These are phyloP conservation scores for Furcasterigmium sp. DNA, from an alignment of 2,329 filamentous ascomycete species.

Conservation along the genomic window DNA sequence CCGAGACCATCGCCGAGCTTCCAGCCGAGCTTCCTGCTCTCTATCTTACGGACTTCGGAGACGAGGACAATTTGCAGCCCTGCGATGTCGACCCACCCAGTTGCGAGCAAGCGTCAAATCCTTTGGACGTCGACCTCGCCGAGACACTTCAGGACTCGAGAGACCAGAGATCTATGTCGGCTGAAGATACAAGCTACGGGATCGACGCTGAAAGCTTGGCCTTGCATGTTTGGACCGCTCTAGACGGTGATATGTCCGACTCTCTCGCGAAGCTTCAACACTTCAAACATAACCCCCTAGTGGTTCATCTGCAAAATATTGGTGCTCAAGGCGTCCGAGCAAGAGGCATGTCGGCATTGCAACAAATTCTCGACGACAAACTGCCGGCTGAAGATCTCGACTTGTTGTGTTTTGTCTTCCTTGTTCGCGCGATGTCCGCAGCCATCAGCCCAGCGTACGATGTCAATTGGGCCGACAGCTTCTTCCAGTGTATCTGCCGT, in stretches of 20 bases:
- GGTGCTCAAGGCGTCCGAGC: constrained; percentile 30
- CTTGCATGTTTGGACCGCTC: constrained; percentile 35
- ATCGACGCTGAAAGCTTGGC: constrained; percentile 34
- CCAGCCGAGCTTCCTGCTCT: constrained; percentile 31
- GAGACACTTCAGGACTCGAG: neutral
- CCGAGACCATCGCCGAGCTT: constrained; percentile 33
- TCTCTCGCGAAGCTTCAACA: constrained; percentile 37
- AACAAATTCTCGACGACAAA: constrained; percentile 23
- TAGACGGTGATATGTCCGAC: constrained; percentile 38
- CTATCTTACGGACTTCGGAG: too few species aligned
- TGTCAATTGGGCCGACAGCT: too few species aligned
- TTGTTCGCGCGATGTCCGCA: too few species aligned
- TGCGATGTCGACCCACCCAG: too few species aligned
- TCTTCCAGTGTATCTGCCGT: too few species aligned
- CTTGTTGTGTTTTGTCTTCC: constrained; percentile 39
- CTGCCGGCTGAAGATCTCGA: constrained; percentile 32
- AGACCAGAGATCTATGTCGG: constrained; percentile 6
- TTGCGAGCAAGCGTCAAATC: too few species aligned
- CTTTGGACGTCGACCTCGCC: too few species aligned
- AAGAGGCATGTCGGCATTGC: constrained; percentile 36
- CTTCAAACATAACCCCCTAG: constrained; percentile 35
- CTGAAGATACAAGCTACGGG: constrained; percentile 17
- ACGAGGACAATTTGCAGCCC: too few species aligned
- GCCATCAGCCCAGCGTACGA: too few species aligned
- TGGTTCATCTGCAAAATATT: constrained; percentile 32